phyloP scores from a whole-genome alignment of 2,329 filamentous ascomycete genomes.

The Trematosphaeria pertusa region DNA sequence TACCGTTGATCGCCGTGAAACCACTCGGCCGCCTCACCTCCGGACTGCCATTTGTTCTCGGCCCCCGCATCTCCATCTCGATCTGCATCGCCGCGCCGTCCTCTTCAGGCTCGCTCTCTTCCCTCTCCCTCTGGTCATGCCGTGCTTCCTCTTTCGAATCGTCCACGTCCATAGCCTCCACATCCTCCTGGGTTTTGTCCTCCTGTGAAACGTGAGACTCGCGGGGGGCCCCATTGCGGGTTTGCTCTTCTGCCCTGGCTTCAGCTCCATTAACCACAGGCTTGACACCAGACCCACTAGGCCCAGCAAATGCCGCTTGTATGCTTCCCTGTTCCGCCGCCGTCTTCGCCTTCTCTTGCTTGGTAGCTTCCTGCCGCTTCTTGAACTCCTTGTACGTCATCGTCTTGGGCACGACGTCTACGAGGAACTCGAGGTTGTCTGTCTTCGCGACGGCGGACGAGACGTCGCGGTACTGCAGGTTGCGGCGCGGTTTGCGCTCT shows the following conservation, averaged over 20 bases:
- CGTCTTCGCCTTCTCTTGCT: neutral
- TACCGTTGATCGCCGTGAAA: slow-evolving; percentile 44
- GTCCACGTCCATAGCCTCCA: slow-evolving; percentile 30
- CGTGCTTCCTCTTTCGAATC: slow-evolving; percentile 4
- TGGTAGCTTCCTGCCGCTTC: slow-evolving; percentile 51
- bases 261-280: neutral
- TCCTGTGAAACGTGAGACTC: too few relatives aligned
- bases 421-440: slow-evolving; percentile 93
- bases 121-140: slow-evolving; percentile 7
- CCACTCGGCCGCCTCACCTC: slow-evolving; percentile 28
- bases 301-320: neutral
- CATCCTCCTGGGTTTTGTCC: slow-evolving; percentile 7
- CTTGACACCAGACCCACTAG: too few relatives aligned
- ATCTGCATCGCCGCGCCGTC: slow-evolving; percentile 46
- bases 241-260: neutral
- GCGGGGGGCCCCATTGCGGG: too few relatives aligned
- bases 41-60: slow-evolving; percentile 20
- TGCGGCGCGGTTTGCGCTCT: slow-evolving; percentile 89
- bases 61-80: slow-evolving; percentile 50
- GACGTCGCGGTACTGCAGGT: slow-evolving; percentile 95
- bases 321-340: neutral
- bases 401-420: slow-evolving; percentile 89
- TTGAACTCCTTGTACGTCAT: slow-evolving; percentile 81
- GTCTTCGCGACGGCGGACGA: slow-evolving; percentile 85
- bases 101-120: slow-evolving; percentile 35